phyloP scores from a whole-genome alignment of 352 stramenopile genomes.

The Globisporangium polare region DNA sequence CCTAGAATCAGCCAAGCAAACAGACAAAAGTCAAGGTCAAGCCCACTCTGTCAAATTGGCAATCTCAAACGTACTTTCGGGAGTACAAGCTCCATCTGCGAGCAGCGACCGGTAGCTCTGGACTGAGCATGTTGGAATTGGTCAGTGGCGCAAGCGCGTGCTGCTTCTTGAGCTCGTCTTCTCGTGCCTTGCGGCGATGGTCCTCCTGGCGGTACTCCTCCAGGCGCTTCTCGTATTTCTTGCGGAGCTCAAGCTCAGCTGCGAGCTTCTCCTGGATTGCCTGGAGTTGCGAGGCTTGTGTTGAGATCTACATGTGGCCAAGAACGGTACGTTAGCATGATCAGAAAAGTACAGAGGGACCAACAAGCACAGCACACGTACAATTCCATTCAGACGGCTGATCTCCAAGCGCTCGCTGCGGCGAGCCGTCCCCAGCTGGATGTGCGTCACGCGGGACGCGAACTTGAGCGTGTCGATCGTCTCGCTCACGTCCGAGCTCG shows the following conservation, averaged over 20 bases:
- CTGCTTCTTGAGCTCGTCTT: conserved; percentile 43
- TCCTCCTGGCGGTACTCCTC: conserved; percentile 75
- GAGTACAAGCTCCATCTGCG: conserved; percentile 70
- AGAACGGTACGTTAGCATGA: not conserved
- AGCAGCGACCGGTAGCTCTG: conserved; percentile 36
- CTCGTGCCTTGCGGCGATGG: conserved; percentile 37
- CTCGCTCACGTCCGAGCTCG: conserved; percentile 45
- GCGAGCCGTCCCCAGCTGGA: conserved; percentile 31
- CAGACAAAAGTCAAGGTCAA: too few species aligned
- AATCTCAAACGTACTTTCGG: conserved; percentile 41
- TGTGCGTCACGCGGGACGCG: conserved; percentile 48
- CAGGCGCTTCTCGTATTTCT: conserved; percentile 72
- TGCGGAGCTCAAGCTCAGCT: conserved; percentile 55
- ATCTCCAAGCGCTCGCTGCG: conserved; percentile 63
- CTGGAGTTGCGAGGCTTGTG: conserved; percentile 62
- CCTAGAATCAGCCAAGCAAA: conserved; percentile 18
- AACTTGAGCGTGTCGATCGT: conserved; percentile 82
- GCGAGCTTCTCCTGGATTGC: conserved; percentile 64
- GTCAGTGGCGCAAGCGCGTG: conserved; percentile 33
- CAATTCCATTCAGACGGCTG: conserved; percentile 51
- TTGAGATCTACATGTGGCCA: conserved; percentile 35
- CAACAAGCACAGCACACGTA: conserved; percentile 19
- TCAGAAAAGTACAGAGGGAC: not conserved
- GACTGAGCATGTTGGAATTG: conserved; percentile 19
- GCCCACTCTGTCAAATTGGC: too few species aligned